Evolutionary conservation across 768 basidiomycete species (phyloP).

Genomic region (Scleroderma citrinum): DNA sequence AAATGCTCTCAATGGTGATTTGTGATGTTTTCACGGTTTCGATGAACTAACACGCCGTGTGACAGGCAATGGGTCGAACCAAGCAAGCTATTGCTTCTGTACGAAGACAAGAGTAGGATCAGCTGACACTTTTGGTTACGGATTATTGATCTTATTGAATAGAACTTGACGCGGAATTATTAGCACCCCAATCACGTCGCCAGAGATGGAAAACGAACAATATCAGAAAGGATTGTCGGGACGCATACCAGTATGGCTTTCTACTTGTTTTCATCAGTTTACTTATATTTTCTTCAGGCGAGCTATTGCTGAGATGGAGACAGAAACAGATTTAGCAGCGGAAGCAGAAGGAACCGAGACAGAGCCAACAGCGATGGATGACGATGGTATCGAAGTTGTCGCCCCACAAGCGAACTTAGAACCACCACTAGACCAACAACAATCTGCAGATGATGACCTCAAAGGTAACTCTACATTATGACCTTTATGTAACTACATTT

Average conservation of each 20-base stretch:
- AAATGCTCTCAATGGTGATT: slow-evolving; percentile 56
- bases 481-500: too few relatives aligned
- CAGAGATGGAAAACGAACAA: slow-evolving; percentile 57
- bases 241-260: slow-evolving; percentile 51
- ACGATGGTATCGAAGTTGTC: not conserved
- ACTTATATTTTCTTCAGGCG: slow-evolving; percentile 22
- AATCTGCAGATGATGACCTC: too few relatives aligned
- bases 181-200: slow-evolving; percentile 42
- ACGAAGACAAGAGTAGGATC: slow-evolving; percentile 60
- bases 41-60: not conserved
- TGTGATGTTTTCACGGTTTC: not conserved
- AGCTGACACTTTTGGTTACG: not conserved
- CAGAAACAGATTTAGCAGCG: slow-evolving; percentile 17
- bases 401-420: slow-evolving; percentile 1
- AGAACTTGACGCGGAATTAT: slow-evolving; percentile 64
- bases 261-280: not conserved
- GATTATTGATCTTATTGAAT: not conserved
- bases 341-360: not conserved
- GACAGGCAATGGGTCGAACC: slow-evolving; percentile 58
- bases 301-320: slow-evolving; percentile 46
- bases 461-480: not conserved
- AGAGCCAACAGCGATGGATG: slow-evolving; percentile 2
- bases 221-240: slow-evolving; percentile 49
- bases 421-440: not conserved
- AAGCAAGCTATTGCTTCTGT: slow-evolving; percentile 56